These are phyloP conservation scores for Talaromyces sp. DNA, from an alignment of 2,329 filamentous ascomycete species.

Conservation along the genomic window DNA sequence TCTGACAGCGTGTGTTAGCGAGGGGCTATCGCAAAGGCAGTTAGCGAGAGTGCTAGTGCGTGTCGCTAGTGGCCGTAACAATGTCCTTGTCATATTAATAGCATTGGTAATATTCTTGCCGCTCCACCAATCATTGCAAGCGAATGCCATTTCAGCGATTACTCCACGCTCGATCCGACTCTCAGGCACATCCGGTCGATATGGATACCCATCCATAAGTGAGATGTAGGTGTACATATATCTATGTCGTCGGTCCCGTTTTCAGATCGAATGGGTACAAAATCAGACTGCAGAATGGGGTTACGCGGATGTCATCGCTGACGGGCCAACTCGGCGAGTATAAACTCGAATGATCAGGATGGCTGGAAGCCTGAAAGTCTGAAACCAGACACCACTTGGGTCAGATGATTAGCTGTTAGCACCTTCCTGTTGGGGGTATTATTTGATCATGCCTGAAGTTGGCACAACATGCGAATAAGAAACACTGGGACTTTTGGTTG, in stretches of 20 bases:
- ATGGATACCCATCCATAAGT: not conserved
- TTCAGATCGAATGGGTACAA: not conserved
- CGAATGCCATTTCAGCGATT: not conserved
- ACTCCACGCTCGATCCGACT: not conserved
- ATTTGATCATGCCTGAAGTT: not conserved
- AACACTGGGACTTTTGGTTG: not conserved
- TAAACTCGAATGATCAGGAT: not conserved
- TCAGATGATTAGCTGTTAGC: not conserved
- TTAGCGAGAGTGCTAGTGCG: not conserved
- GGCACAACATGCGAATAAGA: not conserved
- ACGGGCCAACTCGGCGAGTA: not conserved
- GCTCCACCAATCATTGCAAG: not conserved
- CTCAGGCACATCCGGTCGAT: not conserved
- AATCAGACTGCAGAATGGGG: not conserved
- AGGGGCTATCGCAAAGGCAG: not conserved
- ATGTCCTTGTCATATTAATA: not conserved
- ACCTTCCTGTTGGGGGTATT: not conserved
- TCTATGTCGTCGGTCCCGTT: not conserved
- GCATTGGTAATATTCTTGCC: not conserved
- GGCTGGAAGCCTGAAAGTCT: conserved; percentile 6
- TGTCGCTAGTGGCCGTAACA: not conserved
- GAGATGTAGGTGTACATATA: not conserved
- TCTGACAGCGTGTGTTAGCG: not conserved
- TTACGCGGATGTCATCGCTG: not conserved
- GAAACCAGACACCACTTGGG: not conserved